Base-by-base conservation (phyloP, 495 filamentous ascomycete genomes). In the Glutinoglossum americanum region DNA sequence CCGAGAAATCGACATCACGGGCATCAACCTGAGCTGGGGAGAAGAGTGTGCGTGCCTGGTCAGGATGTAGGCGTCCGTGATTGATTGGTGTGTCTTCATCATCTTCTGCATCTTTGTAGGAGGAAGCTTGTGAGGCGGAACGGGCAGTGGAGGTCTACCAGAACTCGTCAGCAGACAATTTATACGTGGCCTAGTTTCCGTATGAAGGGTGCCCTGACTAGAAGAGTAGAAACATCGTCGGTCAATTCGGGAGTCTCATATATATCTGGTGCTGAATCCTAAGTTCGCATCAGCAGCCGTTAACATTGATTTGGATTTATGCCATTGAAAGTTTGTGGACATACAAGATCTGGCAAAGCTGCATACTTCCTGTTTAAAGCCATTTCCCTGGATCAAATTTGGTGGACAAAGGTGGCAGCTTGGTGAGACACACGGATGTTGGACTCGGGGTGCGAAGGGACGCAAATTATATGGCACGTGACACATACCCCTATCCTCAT, bases 201-300 rank as follows among this genome's bases (percentile, higher is more conserved):
- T 56, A 54, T 30, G 37, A 15, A 62, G 54, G 21, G 32, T 5
- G 27, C 64, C 30, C 71, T 61, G 65, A 93, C 86, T 32, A 79
- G 86, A 58, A 87, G 66, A 39, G 89, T 96, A 28, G 87, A 94
- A 55, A 76, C 82, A 66, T 92, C 89, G 63, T 95, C 87, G 26
- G 80, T 87, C 62, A 94, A 72, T 59, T 92, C 87, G 64, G 89
- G 89, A 51, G 89, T 95, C 71, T 94, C 89, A 72, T 96, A 96
- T 64, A 93, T 84, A 65, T 94, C 89, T 67, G 89, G 89, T 26
- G 88, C 86, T 26, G 80, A 81, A 66, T 96, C 89, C 87, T 92
- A 60, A n/a, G 35, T 27, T 32, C 17, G 25, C 26, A 32, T 58
- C 35, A 57, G 55, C 37, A 25, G 23, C 39, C 13, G n/a, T 26